phyloP scores from a whole-genome alignment of 768 basidiomycete genomes.

The Candolleomyces aberdarensis region DNA sequence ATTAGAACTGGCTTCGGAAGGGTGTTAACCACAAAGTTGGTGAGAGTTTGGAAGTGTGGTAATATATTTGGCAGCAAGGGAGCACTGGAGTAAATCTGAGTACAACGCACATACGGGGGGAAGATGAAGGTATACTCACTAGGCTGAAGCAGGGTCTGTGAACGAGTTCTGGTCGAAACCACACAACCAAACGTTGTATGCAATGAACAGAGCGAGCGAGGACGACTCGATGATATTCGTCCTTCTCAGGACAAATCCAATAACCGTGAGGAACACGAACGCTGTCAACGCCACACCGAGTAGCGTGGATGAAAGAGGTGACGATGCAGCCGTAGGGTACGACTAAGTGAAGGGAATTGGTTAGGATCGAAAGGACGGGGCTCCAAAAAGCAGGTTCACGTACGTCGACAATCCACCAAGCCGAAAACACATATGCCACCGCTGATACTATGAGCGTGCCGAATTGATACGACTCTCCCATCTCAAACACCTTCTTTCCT shows the following conservation, averaged over 20 bases:
- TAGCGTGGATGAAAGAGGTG: conserved; percentile 85
- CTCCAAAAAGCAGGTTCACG: conserved; percentile 25
- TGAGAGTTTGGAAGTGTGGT: conserved; percentile 74
- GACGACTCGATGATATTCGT: conserved; percentile 94
- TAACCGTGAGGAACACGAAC: conserved; percentile 86
- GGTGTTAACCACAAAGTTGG: conserved; percentile 82
- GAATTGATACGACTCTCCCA: conserved; percentile 76
- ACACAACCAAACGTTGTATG: conserved; percentile 89
- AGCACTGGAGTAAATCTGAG: conserved; percentile 40
- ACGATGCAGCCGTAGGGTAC: conserved; percentile 79
- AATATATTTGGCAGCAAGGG: conserved; percentile 77
- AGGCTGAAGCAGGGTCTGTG: conserved; percentile 70
- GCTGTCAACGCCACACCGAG: conserved; percentile 86
- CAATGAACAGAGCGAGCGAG: conserved; percentile 82
- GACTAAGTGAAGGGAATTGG: conserved; percentile 39
- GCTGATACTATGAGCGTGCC: conserved; percentile 73
- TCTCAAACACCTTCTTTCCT: conserved; percentile 62
- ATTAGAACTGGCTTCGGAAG: conserved; percentile 82
- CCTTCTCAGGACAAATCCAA: conserved; percentile 83
- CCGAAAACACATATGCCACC: conserved; percentile 74
- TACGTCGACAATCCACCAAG: conserved; percentile 84
- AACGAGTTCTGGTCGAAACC: conserved; percentile 75
- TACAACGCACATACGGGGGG: neutral
- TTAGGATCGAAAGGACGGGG: conserved; percentile 9
- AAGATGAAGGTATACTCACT: conserved; percentile 45